Percentiles rank a stretch among this genome's conserved stretches.
Evolutionary conservation across 352 stramenopile species (phyloP).

Genomic region (Phytophthora syringae): DNA sequence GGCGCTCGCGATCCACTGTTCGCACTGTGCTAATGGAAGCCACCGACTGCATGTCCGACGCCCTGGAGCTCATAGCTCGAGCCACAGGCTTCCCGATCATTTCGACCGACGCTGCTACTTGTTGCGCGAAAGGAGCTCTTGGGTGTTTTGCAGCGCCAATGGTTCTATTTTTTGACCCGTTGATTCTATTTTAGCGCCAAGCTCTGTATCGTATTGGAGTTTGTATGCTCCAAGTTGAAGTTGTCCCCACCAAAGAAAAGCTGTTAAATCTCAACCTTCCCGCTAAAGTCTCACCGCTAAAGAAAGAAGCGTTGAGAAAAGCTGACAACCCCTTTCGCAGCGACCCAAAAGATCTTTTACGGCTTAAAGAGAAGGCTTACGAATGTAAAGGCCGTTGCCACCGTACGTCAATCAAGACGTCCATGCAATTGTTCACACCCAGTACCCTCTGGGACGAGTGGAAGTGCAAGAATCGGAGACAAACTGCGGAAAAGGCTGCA

Average conservation of each 20-base stretch:
- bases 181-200: background rate
- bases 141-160: background rate
- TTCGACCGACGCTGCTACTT: background rate
- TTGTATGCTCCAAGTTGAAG: too few relatives aligned
- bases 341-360: too few relatives aligned
- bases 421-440: constrained; percentile 28
- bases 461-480: too few relatives aligned
- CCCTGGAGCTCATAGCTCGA: constrained; percentile 33
- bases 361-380: too few relatives aligned
- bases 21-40: constrained; percentile 44
- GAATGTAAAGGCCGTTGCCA: too few relatives aligned
- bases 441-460: constrained; percentile 24
- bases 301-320: too few relatives aligned
- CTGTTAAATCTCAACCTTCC: too few relatives aligned
- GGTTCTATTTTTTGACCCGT: constrained; percentile 14
- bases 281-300: too few relatives aligned
- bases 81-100: constrained; percentile 50
- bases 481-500: constrained; percentile 27
- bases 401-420: too few relatives aligned
- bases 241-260: too few relatives aligned
- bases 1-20: constrained; percentile 69
- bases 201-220: too few relatives aligned
- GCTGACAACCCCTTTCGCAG: too few relatives aligned
- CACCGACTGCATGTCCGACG: constrained; percentile 49
- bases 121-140: constrained; percentile 6